These are phyloP conservation scores for Durotheca rogersii DNA, from an alignment of 495 filamentous ascomycete species.

Conservation along the genomic window DNA sequence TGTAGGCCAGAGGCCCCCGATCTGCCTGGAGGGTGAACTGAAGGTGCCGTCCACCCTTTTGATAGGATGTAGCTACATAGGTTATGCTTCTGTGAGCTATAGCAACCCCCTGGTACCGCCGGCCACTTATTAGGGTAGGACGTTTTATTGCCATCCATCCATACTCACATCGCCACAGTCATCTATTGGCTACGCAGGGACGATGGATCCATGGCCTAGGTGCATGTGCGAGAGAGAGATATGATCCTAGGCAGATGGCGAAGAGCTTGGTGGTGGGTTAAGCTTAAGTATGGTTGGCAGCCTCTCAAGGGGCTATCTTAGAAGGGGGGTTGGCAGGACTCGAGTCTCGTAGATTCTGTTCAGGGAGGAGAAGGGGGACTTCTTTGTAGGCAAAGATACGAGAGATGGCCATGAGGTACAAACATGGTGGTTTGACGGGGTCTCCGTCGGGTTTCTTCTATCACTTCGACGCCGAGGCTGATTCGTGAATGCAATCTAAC, in stretches of 20 bases:
- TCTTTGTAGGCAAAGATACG: no score
- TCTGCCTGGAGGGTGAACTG: slow-evolving; percentile 1
- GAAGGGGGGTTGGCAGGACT: slow-evolving; percentile 5
- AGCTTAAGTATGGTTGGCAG: slow-evolving; percentile 5
- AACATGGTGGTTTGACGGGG: no score
- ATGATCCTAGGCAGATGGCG: background rate
- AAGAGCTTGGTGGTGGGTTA: background rate
- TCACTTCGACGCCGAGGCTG: slow-evolving; percentile 2
- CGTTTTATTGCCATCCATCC: slow-evolving; percentile 11
- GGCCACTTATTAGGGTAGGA: slow-evolving; percentile 1
- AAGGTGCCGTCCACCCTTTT: slow-evolving; percentile 1
- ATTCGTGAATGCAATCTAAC: slow-evolving; percentile 7
- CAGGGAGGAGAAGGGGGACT: background rate
- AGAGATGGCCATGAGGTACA: no score
- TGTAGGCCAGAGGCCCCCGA: background rate
- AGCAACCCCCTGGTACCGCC: slow-evolving; percentile 14
- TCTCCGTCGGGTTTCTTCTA: background rate
- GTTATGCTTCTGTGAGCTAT: slow-evolving; percentile 9
- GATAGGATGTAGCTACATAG: background rate
- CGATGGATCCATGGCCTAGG: slow-evolving; percentile 1
- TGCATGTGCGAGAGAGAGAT: background rate
- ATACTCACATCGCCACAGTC: background rate
- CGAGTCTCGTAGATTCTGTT: slow-evolving; percentile 2
- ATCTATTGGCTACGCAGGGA: slow-evolving; percentile 10
- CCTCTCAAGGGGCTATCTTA: slow-evolving; percentile 1